Conservation (phyloP, 805 yeast genomes). For the Lipomyces mesembrius region DNA sequence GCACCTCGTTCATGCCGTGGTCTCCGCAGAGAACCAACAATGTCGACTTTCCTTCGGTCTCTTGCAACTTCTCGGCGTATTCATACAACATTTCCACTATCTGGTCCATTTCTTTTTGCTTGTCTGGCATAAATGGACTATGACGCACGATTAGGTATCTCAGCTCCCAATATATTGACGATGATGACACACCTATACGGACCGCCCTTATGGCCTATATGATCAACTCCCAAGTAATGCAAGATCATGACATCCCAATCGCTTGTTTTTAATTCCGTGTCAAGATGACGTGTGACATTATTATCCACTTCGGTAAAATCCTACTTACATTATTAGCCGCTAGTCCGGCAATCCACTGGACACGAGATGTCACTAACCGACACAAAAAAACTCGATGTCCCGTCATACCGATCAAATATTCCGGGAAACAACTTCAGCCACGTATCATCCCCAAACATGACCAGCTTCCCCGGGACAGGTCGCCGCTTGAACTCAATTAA, state of each 20-base stretch:
- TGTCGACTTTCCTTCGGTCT: slow-evolving; percentile 53
- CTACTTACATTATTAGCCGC: slow-evolving; percentile 7
- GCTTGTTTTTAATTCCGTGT: slow-evolving; percentile 53
- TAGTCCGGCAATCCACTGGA: neutral
- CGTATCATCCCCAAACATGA: slow-evolving; percentile 96
- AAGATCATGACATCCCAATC: slow-evolving; percentile 85
- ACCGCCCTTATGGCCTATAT: slow-evolving; percentile 97
- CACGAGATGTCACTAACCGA: slow-evolving; percentile 46
- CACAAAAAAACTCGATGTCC: slow-evolving; percentile 92
- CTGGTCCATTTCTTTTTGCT: slow-evolving; percentile 84
- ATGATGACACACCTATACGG: slow-evolving; percentile 49
- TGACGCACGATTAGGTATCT: slow-evolving; percentile 1
- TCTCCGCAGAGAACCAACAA: slow-evolving; percentile 83
- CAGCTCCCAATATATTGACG: neutral
- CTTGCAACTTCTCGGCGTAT: slow-evolving; percentile 43
- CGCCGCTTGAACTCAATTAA: slow-evolving; percentile 60
- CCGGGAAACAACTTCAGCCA: slow-evolving; percentile 90
- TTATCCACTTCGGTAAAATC: slow-evolving; percentile 93
- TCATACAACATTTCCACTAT: slow-evolving; percentile 61
- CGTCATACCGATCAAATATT: slow-evolving; percentile 69
- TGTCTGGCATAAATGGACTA: slow-evolving; percentile 77
- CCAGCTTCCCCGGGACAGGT: slow-evolving; percentile 50
- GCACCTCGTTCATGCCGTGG: slow-evolving; percentile 91
- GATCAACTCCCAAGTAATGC: slow-evolving; percentile 94
- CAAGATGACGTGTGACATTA: slow-evolving; percentile 89